Evolutionary conservation across 805 yeast genomes (phyloP), one percentile per base, ranked within the genome.

Genomic region (Barnettozyma wickerhamii): DNA sequence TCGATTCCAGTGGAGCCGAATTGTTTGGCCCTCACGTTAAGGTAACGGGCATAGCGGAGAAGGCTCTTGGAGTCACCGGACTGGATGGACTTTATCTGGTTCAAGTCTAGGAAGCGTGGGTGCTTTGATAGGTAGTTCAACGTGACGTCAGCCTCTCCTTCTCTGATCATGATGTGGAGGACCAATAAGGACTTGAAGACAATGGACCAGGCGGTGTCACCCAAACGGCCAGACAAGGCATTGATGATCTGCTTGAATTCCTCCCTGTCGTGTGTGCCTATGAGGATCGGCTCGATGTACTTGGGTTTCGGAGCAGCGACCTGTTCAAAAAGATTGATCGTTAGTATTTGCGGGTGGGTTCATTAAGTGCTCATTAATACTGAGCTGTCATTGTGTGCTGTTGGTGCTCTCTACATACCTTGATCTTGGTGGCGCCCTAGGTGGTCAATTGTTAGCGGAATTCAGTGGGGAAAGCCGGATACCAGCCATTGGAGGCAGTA

Each of bases 251-350:
- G 76, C 43, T 69, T 69, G 53, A 91, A 80, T 49, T 85, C 73
- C 5, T 48, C 53, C 15, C 52, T 57, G 36, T 55, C 51, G 10
- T 64, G 49, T 0, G 75, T 64, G 7, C 72, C 69, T 33, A 67
- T 72, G 24, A 93, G 70, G 38, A 93, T 87, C 1, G 98, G 98
- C 65, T 91, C 98, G 39, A 93, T 79, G 59, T 93, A 93, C 62
- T 93, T 93, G 29, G 95, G 84, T 64, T 93, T 93, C 6, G 99
- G 99, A n/a, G 98, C 96, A 10, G 98, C 98, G 66, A 87, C 75
- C 78, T 56, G 70, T 71, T 12, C n/a, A n/a, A n/a, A n/a, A n/a
- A n/a, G n/a, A n/a, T n/a, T n/a, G n/a, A n/a, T n/a, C n/a, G n/a
- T n/a, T n/a, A n/a, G n/a, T n/a, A n/a, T n/a, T n/a, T n/a, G n/a